A percentile compares a stretch with the other conserved stretches of the same genome.
Conservation (phyloP, 2,329 filamentous ascomycete genomes). For the Xylariaceae sp. region DNA sequence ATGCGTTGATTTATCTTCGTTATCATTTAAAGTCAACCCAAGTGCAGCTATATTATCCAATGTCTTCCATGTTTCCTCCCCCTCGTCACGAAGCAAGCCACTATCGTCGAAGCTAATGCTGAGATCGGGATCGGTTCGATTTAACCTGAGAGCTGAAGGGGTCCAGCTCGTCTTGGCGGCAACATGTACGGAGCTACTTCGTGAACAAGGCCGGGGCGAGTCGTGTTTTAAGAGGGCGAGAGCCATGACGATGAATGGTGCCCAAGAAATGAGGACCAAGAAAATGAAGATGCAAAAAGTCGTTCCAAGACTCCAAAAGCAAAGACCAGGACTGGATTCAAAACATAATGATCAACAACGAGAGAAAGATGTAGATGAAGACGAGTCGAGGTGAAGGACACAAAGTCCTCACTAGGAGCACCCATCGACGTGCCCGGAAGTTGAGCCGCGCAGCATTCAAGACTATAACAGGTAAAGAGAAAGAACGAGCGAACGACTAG, state of each 20-base stretch:
- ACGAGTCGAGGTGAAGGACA: slow-evolving; percentile 18
- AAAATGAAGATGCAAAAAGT: slow-evolving; percentile 40
- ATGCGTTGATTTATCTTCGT: slow-evolving; percentile 30
- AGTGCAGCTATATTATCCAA: slow-evolving; percentile 46
- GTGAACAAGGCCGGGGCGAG: slow-evolving; percentile 38
- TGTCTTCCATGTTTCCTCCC: slow-evolving; percentile 40
- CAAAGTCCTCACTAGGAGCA: slow-evolving; percentile 21
- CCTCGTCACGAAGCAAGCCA: slow-evolving; percentile 37
- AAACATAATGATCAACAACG: slow-evolving; percentile 45
- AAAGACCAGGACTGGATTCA: slow-evolving; percentile 36
- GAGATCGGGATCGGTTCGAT: slow-evolving; percentile 32
- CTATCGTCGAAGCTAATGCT: slow-evolving; percentile 37
- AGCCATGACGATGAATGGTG: slow-evolving; percentile 30
- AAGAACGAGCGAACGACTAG: slow-evolving; percentile 14
- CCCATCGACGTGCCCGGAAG: slow-evolving; percentile 25
- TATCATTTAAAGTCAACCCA: slow-evolving; percentile 41
- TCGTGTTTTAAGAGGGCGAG: slow-evolving; percentile 31
- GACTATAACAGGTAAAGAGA: slow-evolving; percentile 3
- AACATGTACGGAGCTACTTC: slow-evolving; percentile 43
- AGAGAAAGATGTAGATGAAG: slow-evolving; percentile 28
- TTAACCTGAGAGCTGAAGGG: slow-evolving; percentile 33
- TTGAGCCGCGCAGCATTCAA: slow-evolving; percentile 22
- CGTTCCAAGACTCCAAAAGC: slow-evolving; percentile 50
- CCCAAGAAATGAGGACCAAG: slow-evolving; percentile 37
- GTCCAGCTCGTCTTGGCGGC: slow-evolving; percentile 44